These are phyloP conservation scores for Pyricularia grisea DNA, from an alignment of 2,329 filamentous ascomycete genomes.

Conservation along the genomic window DNA sequence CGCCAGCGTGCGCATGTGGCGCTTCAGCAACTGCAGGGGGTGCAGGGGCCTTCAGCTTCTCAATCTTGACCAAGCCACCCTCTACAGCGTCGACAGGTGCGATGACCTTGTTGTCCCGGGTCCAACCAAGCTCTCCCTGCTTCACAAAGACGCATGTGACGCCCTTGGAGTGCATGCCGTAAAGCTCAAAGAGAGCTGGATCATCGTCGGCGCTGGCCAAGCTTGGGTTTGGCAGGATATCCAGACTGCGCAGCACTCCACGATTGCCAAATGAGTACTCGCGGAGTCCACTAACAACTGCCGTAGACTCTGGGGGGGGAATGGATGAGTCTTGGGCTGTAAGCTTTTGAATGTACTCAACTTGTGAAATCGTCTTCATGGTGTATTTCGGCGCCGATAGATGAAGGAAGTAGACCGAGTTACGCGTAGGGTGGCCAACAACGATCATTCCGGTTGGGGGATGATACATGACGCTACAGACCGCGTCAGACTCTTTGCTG, in stretches of 20 bases:
- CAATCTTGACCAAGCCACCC: slow-evolving; percentile 64
- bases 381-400: slow-evolving; percentile 91
- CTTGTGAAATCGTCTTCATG: slow-evolving; percentile 73
- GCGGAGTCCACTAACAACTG: slow-evolving; percentile 92
- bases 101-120: slow-evolving; percentile 79
- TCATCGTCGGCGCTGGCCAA: slow-evolving; percentile 56
- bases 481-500: slow-evolving; percentile 92
- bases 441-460: slow-evolving; percentile 86
- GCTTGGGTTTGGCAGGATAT: slow-evolving; percentile 69
- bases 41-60: slow-evolving; percentile 49
- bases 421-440: slow-evolving; percentile 90
- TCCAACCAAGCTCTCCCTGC: slow-evolving; percentile 86
- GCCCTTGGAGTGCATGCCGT: slow-evolving; percentile 94
- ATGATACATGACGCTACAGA: slow-evolving; percentile 94
- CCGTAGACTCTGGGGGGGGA: slow-evolving; percentile 84
- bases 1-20: slow-evolving; percentile 10
- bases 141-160: slow-evolving; percentile 85
- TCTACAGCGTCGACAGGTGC: slow-evolving; percentile 67
- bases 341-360: slow-evolving; percentile 74
- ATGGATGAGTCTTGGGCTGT: slow-evolving; percentile 62
- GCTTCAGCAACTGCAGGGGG: slow-evolving; percentile 26
- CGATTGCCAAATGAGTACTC: slow-evolving; percentile 89
- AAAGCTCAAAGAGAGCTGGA: slow-evolving; percentile 80
- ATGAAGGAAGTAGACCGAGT: slow-evolving; percentile 95
- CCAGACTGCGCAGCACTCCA: slow-evolving; percentile 79